phyloP scores from a whole-genome alignment of 805 yeast species.

The Saturnispora dispora region DNA sequence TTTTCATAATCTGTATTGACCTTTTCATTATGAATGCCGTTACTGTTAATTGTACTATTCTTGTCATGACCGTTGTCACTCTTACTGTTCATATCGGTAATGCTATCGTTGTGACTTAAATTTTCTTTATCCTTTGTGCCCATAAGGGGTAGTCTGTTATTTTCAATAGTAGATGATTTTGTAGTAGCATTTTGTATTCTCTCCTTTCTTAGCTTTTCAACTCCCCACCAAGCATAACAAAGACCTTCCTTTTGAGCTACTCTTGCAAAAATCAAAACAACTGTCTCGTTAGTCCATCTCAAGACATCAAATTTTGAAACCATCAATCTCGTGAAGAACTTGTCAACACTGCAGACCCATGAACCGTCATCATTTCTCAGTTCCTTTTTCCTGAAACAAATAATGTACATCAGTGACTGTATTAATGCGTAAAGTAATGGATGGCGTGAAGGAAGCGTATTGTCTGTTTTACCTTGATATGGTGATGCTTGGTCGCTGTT shows the following conservation, averaged over 20 bases:
- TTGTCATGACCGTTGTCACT: not conserved
- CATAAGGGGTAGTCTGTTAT: not conserved
- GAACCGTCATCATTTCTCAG: constrained; percentile 29
- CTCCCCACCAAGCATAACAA: constrained; percentile 87
- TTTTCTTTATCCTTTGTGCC: not conserved
- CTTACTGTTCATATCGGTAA: not conserved
- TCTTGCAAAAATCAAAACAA: constrained; percentile 86
- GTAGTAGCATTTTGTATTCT: constrained; percentile 28
- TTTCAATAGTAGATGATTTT: not conserved
- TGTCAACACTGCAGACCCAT: constrained; percentile 80
- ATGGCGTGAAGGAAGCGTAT: constrained; percentile 25
- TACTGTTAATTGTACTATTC: not conserved
- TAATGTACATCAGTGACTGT: constrained; percentile 83
- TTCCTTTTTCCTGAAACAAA: constrained; percentile 73
- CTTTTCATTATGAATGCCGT: not conserved
- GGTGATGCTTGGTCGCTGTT: not conserved
- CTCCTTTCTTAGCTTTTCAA: constrained; percentile 80
- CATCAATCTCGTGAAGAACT: constrained; percentile 77
- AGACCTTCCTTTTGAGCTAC: constrained; percentile 83
- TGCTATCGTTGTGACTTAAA: not conserved
- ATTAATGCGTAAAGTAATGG: constrained; percentile 72
- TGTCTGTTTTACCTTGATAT: constrained; percentile 11
- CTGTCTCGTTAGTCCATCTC: constrained; percentile 88
- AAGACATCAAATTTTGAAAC: constrained; percentile 88
- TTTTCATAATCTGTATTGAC: not conserved